phyloP scores from a whole-genome alignment of 164 flowering plant species.

The Chloranthus sessilifolius region DNA sequence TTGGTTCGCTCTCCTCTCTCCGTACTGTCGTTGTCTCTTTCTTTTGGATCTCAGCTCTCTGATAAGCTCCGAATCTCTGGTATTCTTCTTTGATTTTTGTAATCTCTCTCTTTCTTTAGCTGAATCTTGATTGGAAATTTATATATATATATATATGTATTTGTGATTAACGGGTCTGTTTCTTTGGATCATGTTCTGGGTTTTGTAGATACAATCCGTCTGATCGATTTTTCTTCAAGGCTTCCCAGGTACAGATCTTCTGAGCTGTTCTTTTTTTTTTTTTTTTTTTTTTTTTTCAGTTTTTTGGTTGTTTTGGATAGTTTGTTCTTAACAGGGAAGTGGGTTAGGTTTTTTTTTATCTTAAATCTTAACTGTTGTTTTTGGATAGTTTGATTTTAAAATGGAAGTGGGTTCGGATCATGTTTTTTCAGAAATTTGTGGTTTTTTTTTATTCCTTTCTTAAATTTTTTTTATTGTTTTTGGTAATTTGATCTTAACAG shows the following conservation, averaged over 20 bases:
- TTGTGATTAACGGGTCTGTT: constrained; percentile 19
- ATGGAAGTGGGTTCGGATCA: too few species aligned
- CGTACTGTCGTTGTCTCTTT: neutral
- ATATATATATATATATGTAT: neutral
- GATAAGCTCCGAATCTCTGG: constrained; percentile 11
- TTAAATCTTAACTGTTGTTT: neutral
- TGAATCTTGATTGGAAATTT: neutral
- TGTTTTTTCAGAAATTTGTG: too few species aligned
- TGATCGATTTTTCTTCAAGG: constrained; percentile 4
- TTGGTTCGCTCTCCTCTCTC: neutral
- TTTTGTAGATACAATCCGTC: constrained; percentile 18
- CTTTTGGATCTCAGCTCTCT: neutral
- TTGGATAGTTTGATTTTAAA: neutral
- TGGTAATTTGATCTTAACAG: too few species aligned
- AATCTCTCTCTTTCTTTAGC: neutral
- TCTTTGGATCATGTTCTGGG: constrained; percentile 22
- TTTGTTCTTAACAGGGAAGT: neutral
- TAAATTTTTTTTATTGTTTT: too few species aligned
- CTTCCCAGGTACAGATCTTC: constrained; percentile 39
- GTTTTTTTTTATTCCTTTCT: too few species aligned
- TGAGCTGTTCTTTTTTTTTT: neutral
- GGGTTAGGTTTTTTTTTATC: neutral
- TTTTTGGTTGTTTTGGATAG: neutral
- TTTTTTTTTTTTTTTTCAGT: neutral
- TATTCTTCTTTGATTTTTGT: constrained; percentile 6